These are phyloP conservation scores for Phytophthora pluvialis DNA, from an alignment of 352 stramenopile genomes.

Conservation along the genomic window DNA sequence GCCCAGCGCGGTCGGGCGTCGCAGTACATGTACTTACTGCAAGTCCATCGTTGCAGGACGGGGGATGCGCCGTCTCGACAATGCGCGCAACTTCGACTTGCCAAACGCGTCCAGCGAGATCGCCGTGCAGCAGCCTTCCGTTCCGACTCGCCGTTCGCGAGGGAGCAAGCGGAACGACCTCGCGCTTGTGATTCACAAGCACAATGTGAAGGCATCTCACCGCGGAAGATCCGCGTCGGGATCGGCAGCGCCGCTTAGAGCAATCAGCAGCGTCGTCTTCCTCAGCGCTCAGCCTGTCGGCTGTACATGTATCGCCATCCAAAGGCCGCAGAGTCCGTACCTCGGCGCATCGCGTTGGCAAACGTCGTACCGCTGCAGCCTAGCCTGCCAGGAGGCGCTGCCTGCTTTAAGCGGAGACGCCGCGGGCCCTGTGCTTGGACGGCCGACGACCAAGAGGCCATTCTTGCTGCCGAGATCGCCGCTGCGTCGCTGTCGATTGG, in stretches of 20 bases:
- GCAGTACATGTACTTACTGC: conserved; percentile 10
- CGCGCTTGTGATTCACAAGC: too few relatives aligned
- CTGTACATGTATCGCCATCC: conserved; percentile 26
- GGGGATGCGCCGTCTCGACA: conserved; percentile 24
- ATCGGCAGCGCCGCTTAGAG: conserved; percentile 15
- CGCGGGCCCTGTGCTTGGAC: background rate
- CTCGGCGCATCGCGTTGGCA: conserved; percentile 16
- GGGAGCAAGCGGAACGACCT: conserved; percentile 15
- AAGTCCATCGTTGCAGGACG: background rate
- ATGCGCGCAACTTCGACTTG: conserved; percentile 28
- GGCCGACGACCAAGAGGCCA: conserved; percentile 9
- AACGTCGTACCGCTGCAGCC: background rate
- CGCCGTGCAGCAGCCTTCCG: background rate
- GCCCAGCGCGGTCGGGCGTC: background rate
- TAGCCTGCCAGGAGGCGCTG: too few relatives aligned
- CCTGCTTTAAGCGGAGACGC: background rate
- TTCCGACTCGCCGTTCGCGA: conserved; percentile 13
- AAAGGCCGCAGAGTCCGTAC: conserved; percentile 19
- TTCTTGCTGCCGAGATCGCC: conserved; percentile 25
- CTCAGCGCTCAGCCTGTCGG: conserved; percentile 22
- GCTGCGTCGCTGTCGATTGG: conserved; percentile 16
- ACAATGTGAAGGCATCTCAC: conserved; percentile 1
- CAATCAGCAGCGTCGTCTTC: conserved; percentile 27
- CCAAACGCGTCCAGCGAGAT: conserved; percentile 32
- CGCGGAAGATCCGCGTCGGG: conserved; percentile 2